A percentile compares a stretch with the other conserved stretches of the same genome.
Evolutionary conservation across 2,329 filamentous ascomycete species (phyloP).

Genomic region (Microdochium bolleyi): DNA sequence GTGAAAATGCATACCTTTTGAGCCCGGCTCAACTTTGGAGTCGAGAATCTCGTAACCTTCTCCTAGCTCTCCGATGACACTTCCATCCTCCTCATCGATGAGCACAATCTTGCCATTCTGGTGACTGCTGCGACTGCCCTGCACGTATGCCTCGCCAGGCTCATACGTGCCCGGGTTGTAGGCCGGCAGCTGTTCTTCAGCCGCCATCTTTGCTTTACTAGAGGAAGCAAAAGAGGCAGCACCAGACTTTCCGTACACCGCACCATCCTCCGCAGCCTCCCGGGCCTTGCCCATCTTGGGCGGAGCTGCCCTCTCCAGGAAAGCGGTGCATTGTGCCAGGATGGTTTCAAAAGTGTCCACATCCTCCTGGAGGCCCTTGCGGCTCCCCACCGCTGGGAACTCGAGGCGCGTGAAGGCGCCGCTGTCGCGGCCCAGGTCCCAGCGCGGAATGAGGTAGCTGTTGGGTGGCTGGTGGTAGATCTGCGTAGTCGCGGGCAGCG

Average conservation of each 20-base stretch:
- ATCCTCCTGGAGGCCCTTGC: conserved; percentile 77
- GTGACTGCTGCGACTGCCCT: conserved; percentile 48
- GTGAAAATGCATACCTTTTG: conserved; percentile 60
- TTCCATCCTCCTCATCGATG: conserved; percentile 92
- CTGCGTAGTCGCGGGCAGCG: conserved; percentile 89
- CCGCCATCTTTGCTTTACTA: conserved; percentile 31
- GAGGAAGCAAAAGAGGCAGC: conserved; percentile 5
- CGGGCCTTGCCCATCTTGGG: conserved; percentile 29
- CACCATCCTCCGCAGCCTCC: conserved; percentile 5
- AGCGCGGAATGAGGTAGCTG: conserved; percentile 90
- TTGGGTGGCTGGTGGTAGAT: conserved; percentile 92
- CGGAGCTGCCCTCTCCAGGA: conserved; percentile 74
- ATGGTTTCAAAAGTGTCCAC: conserved; percentile 97
- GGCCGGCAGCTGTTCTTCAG: conserved; percentile 38
- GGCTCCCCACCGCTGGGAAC: conserved; percentile 68
- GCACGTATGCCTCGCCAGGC: conserved; percentile 70
- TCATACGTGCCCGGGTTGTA: conserved; percentile 82
- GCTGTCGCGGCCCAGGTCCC: conserved; percentile 82
- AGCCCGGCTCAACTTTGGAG: conserved; percentile 72
- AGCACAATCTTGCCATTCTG: conserved; percentile 77
- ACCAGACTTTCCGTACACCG: neutral
- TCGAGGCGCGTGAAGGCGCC: conserved; percentile 91
- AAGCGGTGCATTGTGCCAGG: conserved; percentile 93
- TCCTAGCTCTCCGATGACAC: conserved; percentile 84
- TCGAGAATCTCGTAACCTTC: conserved; percentile 77